Percentiles rank a stretch among this genome's conserved stretches.
These are phyloP conservation scores for Trichothecium sympodiale DNA, from an alignment of 2,329 filamentous ascomycete species.

Conservation along the genomic window DNA sequence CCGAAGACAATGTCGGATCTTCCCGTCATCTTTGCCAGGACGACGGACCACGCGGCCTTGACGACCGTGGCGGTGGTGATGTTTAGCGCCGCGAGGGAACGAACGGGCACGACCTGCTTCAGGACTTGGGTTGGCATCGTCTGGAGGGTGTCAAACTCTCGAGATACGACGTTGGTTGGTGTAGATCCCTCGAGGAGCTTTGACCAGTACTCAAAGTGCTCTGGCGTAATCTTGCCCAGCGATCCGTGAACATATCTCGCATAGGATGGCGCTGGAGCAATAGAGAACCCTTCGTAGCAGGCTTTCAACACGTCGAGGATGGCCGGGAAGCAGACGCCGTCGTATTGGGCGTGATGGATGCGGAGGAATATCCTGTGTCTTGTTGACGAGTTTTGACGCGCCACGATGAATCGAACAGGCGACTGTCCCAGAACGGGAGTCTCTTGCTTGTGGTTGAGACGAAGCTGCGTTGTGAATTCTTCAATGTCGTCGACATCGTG, in stretches of 20 bases:
- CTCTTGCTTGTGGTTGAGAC: neutral
- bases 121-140: slow-evolving; percentile 1
- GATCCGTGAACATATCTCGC: slow-evolving; percentile 13
- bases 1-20: slow-evolving; percentile 28
- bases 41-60: slow-evolving; percentile 32
- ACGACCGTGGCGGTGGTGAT: slow-evolving; percentile 25
- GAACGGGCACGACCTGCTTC: slow-evolving; percentile 3
- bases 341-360: slow-evolving; percentile 34
- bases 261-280: slow-evolving; percentile 16
- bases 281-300: slow-evolving; percentile 18
- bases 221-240: slow-evolving; percentile 2
- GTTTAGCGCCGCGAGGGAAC: slow-evolving; percentile 8
- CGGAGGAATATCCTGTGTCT: slow-evolving; percentile 5
- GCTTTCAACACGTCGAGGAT: slow-evolving; percentile 24
- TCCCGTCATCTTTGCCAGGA: slow-evolving; percentile 23
- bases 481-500: slow-evolving; percentile 4
- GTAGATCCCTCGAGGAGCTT: slow-evolving; percentile 24
- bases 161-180: slow-evolving; percentile 13
- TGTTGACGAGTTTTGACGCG: neutral
- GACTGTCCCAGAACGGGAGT: neutral
- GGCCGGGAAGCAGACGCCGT: slow-evolving; percentile 30
- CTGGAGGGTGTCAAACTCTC: neutral
- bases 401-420: slow-evolving; percentile 3
- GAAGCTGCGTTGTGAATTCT: slow-evolving; percentile 4
- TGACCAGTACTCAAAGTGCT: slow-evolving; percentile 28